Percentiles rank a stretch among this genome's conserved stretches.
These are phyloP conservation scores for Aspergillus sp. DNA, from an alignment of 2,329 filamentous ascomycete genomes.

Conservation along the genomic window DNA sequence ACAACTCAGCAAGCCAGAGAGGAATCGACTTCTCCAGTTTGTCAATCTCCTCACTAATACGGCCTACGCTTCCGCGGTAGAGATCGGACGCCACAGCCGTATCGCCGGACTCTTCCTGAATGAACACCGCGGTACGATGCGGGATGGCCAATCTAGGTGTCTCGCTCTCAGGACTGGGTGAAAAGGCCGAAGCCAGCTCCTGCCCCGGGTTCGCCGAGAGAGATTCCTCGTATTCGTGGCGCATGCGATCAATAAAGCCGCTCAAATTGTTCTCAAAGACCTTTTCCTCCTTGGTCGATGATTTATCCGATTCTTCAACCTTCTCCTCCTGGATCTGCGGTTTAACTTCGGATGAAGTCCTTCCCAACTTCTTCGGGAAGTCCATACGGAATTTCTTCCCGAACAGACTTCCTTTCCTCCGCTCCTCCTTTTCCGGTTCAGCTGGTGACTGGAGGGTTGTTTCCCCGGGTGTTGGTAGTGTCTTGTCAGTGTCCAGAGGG, in stretches of 20 bases:
- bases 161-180: constrained; percentile 44
- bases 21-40: constrained; percentile 82
- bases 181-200: constrained; percentile 39
- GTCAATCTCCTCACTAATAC: constrained; percentile 73
- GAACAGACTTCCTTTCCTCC: constrained; percentile 63
- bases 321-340: constrained; percentile 74
- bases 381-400: constrained; percentile 80
- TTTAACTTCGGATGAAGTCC: constrained; percentile 67
- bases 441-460: constrained; percentile 49
- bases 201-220: constrained; percentile 38
- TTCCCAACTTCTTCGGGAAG: constrained; percentile 75
- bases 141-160: constrained; percentile 46
- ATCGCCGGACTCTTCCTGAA: constrained; percentile 64
- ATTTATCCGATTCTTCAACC: constrained; percentile 53
- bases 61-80: constrained; percentile 83
- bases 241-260: constrained; percentile 47
- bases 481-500: constrained; percentile 50
- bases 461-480: constrained; percentile 44
- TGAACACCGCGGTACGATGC: constrained; percentile 57
- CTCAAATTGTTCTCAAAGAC: constrained; percentile 46
- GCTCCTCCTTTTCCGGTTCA: constrained; percentile 61
- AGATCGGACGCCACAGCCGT: constrained; percentile 73
- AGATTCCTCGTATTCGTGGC: constrained; percentile 46
- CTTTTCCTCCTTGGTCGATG: constrained; percentile 51
- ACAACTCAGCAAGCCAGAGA: constrained; percentile 86